Evolutionary conservation across 164 flowering plant genomes (phyloP), one percentile per base, ranked within the genome.

Genomic region (Stephania cephalantha): DNA sequence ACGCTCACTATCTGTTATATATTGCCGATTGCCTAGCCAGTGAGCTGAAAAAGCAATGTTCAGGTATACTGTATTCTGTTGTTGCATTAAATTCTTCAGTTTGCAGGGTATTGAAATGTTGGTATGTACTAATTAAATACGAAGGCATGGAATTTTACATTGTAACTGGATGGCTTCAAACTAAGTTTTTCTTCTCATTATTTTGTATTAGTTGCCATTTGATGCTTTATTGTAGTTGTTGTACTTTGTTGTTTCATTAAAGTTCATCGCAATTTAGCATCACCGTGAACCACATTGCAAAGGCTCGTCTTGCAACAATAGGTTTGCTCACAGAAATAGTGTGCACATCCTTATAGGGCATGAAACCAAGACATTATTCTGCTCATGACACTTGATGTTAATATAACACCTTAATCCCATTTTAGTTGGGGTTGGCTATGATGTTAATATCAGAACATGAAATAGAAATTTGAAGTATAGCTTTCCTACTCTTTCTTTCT

Each of bases 1-100:
- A 96, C 89, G 94, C 97, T 73, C 98, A 89, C 79, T 94, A 90
- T 87, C 85, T 95, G 64, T 67, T 95, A 71, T 85, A 89, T 76
- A 92, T 95, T 82, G 97, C 97, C 65, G 74, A 85, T 61, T 86
- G 95, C 80, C 86, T 95, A 71, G 81, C 81, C 61, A 67, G 73
- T 72, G 98, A 95, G 83, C 93, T 94, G 44, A 85, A 81, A 81
- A 72, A 77, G 69, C 81, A 69, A 52, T 78, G 75, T 46, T 83
- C 25, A 72, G 90, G 98, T 95, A 88, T 75, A 82, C 22, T 53
- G 42, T 35, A 4, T 35, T 35, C 42, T 55, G 75, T n/a, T 66
- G 22, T 68, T 64, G 5, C 71, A 46, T 72, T 68, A 20, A 46
- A 5, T 52, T 64, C 15, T 29, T 31, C 25, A 25, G 12, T 61